Percentiles rank a stretch among this genome's conserved stretches.
Conservation (phyloP, 2,329 filamentous ascomycete genomes). For the Truncatella angustata region DNA sequence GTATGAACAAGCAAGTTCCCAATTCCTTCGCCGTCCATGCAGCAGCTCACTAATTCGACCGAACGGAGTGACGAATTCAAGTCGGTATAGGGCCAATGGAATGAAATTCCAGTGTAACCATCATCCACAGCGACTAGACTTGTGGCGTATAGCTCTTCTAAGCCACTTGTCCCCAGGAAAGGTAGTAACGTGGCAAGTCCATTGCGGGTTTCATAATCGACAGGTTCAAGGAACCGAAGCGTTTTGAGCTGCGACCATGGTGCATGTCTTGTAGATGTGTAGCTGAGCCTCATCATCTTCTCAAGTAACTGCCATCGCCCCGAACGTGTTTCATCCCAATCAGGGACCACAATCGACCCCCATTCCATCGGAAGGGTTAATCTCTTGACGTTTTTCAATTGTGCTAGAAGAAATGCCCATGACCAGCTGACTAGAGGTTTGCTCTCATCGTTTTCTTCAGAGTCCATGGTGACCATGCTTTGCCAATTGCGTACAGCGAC, state of each 20-base stretch:
- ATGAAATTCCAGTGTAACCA: neutral
- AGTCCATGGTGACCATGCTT: neutral
- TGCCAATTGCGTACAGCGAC: too few relatives aligned
- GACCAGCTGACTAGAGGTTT: slow-evolving; percentile 1
- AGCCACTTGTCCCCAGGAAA: slow-evolving; percentile 7
- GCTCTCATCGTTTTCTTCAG: neutral
- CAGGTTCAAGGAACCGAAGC: neutral
- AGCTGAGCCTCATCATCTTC: neutral
- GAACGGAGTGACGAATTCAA: slow-evolving; percentile 9
- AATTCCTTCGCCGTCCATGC: slow-evolving; percentile 10
- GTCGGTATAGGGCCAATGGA: slow-evolving; percentile 11
- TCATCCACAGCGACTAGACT: neutral
- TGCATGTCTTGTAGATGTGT: neutral
- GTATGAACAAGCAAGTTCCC: slow-evolving; percentile 14
- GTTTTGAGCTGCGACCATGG: neutral
- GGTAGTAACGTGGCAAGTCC: slow-evolving; percentile 7
- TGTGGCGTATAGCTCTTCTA: slow-evolving; percentile 2
- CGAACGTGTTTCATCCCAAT: neutral
- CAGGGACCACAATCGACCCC: neutral
- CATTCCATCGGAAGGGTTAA: slow-evolving; percentile 5
- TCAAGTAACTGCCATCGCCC: neutral
- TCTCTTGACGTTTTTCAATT: slow-evolving; percentile 8
- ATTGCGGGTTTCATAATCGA: neutral
- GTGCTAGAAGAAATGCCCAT: slow-evolving; percentile 9
- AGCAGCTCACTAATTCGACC: slow-evolving; percentile 11